Base-by-base conservation (phyloP, 2,329 filamentous ascomycete species). In the Scopulariopsis brevicaulis region DNA sequence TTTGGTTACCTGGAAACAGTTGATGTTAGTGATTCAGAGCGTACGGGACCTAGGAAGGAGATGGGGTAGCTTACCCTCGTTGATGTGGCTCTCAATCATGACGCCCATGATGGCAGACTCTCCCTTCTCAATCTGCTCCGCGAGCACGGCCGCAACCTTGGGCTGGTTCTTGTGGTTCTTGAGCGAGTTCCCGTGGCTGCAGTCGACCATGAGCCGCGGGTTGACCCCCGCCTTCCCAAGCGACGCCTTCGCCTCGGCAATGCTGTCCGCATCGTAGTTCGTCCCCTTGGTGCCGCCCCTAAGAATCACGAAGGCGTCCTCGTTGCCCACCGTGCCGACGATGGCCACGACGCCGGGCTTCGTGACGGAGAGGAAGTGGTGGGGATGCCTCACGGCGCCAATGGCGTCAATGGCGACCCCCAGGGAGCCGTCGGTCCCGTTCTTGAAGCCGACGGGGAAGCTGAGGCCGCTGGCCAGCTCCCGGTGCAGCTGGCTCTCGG, bases 381-480 rank as follows among this genome's bases (percentile, higher is more conserved):
- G 94, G 72, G 82, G 85, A n/a, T 87, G 80, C 59, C 86, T 85
- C 1, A 88, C 89, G 34, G 89, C 86, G 60, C 93, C 94, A 70
- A 97, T 96, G 37, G 94, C 94, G 70, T 99, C 94, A 66, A 97
- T 95, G 22, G 93, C 92, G 22, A 97, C 92, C 32, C 84, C 85
- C 59, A 99, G 77, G 65, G 87, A 90, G 50, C 94, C 94, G 67
- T 99, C 94, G 25, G 94, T 99, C 61, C 94, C 94, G 74, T 99
- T 99, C 84, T 99, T 99, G 87, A 96, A 99, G 60, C 94, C 94
- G 64, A 99, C 92, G 24, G 94, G 94, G 86, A 96, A 97, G 59
- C 90, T 96, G 57, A 97, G 81, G 65, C 94, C 94, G 32, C 89
- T 95, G 5, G 94, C 94, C 62, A 99, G 83, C 77, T 99, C 94